phyloP scores from a whole-genome alignment of 768 basidiomycete genomes.

The Tricholoma hemisulphureum region DNA sequence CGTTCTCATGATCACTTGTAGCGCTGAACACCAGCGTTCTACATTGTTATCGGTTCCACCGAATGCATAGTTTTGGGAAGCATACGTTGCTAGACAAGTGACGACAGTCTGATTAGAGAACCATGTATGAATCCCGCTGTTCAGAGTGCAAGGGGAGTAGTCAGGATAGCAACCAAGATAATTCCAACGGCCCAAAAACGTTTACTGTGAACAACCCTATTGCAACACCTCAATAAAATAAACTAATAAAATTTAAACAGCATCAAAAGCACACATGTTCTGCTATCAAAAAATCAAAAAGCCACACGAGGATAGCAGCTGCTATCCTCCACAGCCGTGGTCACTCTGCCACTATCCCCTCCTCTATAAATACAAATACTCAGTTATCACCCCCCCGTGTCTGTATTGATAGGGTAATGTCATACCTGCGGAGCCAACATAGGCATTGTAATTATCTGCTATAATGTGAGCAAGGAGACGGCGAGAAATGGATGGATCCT shows the following conservation, averaged over 20 bases:
- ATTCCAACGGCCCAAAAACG: too few species aligned
- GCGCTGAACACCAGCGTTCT: slow-evolving; percentile 36
- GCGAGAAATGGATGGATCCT: slow-evolving; percentile 11
- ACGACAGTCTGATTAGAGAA: slow-evolving; percentile 24
- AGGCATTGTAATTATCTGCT: slow-evolving; percentile 65
- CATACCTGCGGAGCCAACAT: slow-evolving; percentile 49
- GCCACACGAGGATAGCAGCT: too few species aligned
- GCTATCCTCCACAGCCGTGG: too few species aligned
- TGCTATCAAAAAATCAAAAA: too few species aligned
- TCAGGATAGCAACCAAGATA: slow-evolving; percentile 22
- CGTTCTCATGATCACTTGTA: too few species aligned
- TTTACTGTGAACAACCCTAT: too few species aligned
- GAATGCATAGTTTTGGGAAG: slow-evolving; percentile 24
- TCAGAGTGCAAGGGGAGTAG: slow-evolving; percentile 18
- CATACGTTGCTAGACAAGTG: slow-evolving; percentile 29
- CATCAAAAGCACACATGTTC: too few species aligned
- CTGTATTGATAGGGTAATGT: neutral
- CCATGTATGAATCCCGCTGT: slow-evolving; percentile 14
- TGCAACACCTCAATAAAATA: too few species aligned
- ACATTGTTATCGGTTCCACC: slow-evolving; percentile 33
- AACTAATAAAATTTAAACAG: too few species aligned
- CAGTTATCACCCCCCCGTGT: neutral
- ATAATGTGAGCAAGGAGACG: slow-evolving; percentile 8
- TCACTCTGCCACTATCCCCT: neutral
- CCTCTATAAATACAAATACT: neutral